phyloP scores from a whole-genome alignment of 179 eudicot species.

The Spinacia oleracea region DNA sequence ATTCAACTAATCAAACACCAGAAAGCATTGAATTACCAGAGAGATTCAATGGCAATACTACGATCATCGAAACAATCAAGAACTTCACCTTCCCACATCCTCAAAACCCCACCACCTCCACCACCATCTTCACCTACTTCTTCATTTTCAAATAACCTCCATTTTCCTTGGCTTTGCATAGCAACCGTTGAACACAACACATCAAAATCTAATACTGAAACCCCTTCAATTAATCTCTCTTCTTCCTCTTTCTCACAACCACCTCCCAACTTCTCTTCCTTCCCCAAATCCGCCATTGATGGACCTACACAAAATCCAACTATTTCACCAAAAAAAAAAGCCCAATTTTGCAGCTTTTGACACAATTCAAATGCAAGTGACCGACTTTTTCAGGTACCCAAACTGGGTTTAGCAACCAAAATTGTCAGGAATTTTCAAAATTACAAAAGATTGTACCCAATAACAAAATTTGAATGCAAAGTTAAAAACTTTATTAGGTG shows the following conservation, averaged over 20 bases:
- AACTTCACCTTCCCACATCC: conserved; percentile 99
- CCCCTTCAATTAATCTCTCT: conserved; percentile 57
- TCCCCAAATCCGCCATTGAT: conserved; percentile 45
- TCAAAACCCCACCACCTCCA: conserved; percentile 56
- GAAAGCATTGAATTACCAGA: conserved; percentile 45
- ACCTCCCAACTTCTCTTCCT: conserved; percentile 27
- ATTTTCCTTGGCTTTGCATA: conserved; percentile 75
- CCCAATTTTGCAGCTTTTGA: conserved; percentile 16
- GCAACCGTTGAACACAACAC: conserved; percentile 83
- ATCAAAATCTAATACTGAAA: conserved; percentile 72
- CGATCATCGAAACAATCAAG: conserved; percentile 87
- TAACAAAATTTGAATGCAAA: conserved; percentile 3
- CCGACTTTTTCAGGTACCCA: conserved; percentile 4
- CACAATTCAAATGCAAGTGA: not conserved
- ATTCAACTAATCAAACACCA: not conserved
- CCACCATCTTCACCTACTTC: conserved; percentile 26
- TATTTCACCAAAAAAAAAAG: not conserved
- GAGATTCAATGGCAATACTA: conserved; percentile 64
- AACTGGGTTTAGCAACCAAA: not conserved
- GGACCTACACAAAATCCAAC: conserved; percentile 7
- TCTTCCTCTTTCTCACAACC: conserved; percentile 35
- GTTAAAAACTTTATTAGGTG: conserved; percentile 22
- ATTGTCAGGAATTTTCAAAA: conserved; percentile 5
- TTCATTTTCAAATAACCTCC: conserved; percentile 46
- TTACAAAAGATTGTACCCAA: conserved; percentile 10